Conservation (phyloP, 1,284 basidiomycete genomes). For the Melampsora americana region DNA sequence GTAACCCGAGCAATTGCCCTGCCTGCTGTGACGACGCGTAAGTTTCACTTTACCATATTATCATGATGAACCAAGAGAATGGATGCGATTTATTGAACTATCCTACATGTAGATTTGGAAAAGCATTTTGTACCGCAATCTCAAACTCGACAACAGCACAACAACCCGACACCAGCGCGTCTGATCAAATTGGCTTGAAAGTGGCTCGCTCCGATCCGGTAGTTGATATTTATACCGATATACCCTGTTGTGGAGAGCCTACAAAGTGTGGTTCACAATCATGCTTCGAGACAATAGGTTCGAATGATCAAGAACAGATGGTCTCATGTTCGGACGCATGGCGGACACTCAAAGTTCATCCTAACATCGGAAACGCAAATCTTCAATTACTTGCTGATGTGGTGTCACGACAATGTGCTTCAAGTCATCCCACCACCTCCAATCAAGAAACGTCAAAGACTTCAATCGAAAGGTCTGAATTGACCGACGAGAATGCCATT, state of each 20-base stretch:
- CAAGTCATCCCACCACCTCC: not conserved
- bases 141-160: conserved; percentile 22
- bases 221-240: conserved; percentile 46
- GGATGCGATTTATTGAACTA: not conserved
- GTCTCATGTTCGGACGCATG: conserved; percentile 50
- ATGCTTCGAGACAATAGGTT: conserved; percentile 44
- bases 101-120: conserved; percentile 24
- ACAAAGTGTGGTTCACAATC: conserved; percentile 48
- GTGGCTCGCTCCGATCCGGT: conserved; percentile 25
- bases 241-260: conserved; percentile 50
- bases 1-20: conserved; percentile 39
- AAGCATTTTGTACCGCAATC: conserved; percentile 40
- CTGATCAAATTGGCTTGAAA: not conserved
- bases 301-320: conserved; percentile 44
- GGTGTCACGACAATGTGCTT: conserved; percentile 45
- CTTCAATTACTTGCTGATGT: conserved; percentile 52
- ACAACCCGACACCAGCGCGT: conserved; percentile 2
- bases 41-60: conserved; percentile 6
- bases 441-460: not conserved
- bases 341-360: conserved; percentile 48
- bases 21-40: conserved; percentile 40
- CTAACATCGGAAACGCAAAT: conserved; percentile 50
- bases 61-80: not conserved
- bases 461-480: not conserved
- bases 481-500: not conserved